Conservation (phyloP, 1,284 basidiomycete genomes). For the Austroboletus niveus region DNA sequence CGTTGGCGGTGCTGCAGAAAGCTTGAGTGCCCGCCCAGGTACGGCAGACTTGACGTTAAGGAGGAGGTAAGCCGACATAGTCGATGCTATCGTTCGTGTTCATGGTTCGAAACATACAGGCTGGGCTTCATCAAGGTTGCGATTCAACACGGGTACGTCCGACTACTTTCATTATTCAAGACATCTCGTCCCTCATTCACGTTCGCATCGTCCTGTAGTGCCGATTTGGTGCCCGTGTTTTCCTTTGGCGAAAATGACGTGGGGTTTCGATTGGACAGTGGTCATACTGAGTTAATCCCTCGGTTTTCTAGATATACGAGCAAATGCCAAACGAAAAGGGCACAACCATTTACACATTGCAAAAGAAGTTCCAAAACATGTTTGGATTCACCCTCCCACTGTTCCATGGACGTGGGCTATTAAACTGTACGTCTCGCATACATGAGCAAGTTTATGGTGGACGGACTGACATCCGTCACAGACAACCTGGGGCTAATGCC, state of each 20-base stretch:
- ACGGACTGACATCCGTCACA: slow-evolving; percentile 26
- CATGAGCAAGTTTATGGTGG: background rate
- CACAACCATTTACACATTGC: slow-evolving; percentile 82
- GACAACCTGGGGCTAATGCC: slow-evolving; percentile 92
- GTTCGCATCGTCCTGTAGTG: slow-evolving; percentile 42
- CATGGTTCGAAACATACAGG: slow-evolving; percentile 35
- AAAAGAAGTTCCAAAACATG: slow-evolving; percentile 85
- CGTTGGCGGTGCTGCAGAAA: slow-evolving; percentile 95
- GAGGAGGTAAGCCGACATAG: slow-evolving; percentile 50
- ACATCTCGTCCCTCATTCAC: slow-evolving; percentile 1
- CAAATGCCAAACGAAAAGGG: slow-evolving; percentile 95
- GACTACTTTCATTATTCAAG: background rate
- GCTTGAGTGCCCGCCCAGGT: slow-evolving; percentile 89
- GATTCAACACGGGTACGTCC: slow-evolving; percentile 81
- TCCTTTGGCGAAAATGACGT: slow-evolving; percentile 99
- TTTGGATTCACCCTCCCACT: slow-evolving; percentile 98
- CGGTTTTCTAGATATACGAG: slow-evolving; percentile 73
- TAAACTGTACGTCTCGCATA: slow-evolving; percentile 70
- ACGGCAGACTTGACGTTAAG: slow-evolving; percentile 92
- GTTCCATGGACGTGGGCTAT: slow-evolving; percentile 87
- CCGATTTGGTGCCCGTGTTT: slow-evolving; percentile 92
- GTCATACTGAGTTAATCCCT: background rate
- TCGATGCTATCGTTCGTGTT: background rate
- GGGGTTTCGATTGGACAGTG: slow-evolving; percentile 28
- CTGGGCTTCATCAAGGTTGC: slow-evolving; percentile 97